Evolutionary conservation across 2,329 filamentous ascomycete genomes (phyloP).

Genomic region (Plectosphaerella plurivora): DNA sequence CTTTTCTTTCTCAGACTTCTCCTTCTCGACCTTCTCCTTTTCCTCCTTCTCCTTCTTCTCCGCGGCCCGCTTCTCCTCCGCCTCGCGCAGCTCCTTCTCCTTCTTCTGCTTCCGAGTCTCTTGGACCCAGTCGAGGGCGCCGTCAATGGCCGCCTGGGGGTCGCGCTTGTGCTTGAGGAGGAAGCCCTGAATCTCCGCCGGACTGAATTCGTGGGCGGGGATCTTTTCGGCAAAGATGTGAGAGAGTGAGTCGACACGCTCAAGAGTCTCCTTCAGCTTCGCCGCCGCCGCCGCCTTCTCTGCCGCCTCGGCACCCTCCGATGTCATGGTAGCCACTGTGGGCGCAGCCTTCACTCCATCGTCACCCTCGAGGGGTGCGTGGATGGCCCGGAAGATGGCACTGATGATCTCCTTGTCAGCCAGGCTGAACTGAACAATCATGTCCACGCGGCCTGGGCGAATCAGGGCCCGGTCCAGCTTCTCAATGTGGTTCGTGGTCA

Average conservation of each 20-base stretch:
- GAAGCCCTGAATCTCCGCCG: slow-evolving; percentile 57
- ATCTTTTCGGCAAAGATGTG: slow-evolving; percentile 43
- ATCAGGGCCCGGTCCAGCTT: slow-evolving; percentile 59
- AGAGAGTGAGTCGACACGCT: slow-evolving; percentile 41
- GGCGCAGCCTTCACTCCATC: slow-evolving; percentile 21
- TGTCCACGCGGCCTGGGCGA: slow-evolving; percentile 58
- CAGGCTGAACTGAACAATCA: slow-evolving; percentile 51
- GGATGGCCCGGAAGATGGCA: slow-evolving; percentile 55
- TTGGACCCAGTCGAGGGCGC: slow-evolving; percentile 43
- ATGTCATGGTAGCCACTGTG: not conserved
- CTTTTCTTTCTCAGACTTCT: slow-evolving; percentile 16
- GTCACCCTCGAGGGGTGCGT: slow-evolving; percentile 46
- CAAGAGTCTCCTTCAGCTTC: slow-evolving; percentile 27
- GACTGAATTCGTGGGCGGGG: slow-evolving; percentile 53
- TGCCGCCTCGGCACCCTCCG: slow-evolving; percentile 15
- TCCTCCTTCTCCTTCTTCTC: slow-evolving; percentile 27
- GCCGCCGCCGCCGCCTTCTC: slow-evolving; percentile 25
- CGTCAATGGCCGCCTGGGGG: slow-evolving; percentile 42
- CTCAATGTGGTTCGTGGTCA: slow-evolving; percentile 62
- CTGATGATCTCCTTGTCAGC: slow-evolving; percentile 48
- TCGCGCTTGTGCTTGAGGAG: slow-evolving; percentile 52
- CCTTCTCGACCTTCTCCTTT: slow-evolving; percentile 19
- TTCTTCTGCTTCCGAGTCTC: slow-evolving; percentile 45
- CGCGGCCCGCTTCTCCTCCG: slow-evolving; percentile 33
- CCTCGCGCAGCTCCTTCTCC: slow-evolving; percentile 36